A percentile compares a stretch with the other conserved stretches of the same genome.
Conservation (phyloP, 352 stramenopile genomes). For the Globisporangium sylvaticum region DNA sequence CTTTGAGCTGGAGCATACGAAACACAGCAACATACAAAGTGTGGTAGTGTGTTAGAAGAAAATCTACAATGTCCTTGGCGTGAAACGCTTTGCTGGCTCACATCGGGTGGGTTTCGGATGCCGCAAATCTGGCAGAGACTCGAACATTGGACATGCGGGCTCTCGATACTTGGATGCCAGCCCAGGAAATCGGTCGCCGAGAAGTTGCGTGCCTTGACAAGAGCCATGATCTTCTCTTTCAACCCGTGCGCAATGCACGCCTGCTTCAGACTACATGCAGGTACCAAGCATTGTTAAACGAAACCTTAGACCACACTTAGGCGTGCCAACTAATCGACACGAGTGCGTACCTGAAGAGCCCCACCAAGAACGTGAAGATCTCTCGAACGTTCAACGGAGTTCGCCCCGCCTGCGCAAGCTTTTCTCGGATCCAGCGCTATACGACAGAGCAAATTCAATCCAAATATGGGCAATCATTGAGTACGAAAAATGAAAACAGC, state of each 20-base stretch:
- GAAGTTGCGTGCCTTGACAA: slow-evolving; percentile 64
- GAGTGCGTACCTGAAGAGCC: slow-evolving; percentile 57
- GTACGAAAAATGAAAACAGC: background rate
- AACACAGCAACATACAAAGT: background rate
- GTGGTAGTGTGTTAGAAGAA: background rate
- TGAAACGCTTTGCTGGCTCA: slow-evolving; percentile 5
- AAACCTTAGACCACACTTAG: background rate
- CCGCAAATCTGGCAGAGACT: slow-evolving; percentile 66
- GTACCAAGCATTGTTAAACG: background rate
- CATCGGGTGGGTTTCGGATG: slow-evolving; percentile 72
- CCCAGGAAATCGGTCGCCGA: slow-evolving; percentile 72
- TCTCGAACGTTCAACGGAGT: slow-evolving; percentile 62
- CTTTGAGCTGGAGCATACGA: slow-evolving; percentile 4
- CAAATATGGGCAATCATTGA: background rate
- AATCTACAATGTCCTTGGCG: background rate
- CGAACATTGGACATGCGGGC: slow-evolving; percentile 64
- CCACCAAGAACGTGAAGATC: slow-evolving; percentile 75
- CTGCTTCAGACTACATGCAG: slow-evolving; percentile 43
- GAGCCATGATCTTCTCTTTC: slow-evolving; percentile 40
- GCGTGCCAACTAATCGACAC: too few species aligned
- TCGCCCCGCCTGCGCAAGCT: slow-evolving; percentile 38
- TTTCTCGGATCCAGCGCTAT: slow-evolving; percentile 76
- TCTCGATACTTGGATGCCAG: slow-evolving; percentile 78
- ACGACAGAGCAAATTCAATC: background rate
- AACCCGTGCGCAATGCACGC: slow-evolving; percentile 57